phyloP scores from a whole-genome alignment of 2,329 filamentous ascomycete genomes.

The Phoma sp. region DNA sequence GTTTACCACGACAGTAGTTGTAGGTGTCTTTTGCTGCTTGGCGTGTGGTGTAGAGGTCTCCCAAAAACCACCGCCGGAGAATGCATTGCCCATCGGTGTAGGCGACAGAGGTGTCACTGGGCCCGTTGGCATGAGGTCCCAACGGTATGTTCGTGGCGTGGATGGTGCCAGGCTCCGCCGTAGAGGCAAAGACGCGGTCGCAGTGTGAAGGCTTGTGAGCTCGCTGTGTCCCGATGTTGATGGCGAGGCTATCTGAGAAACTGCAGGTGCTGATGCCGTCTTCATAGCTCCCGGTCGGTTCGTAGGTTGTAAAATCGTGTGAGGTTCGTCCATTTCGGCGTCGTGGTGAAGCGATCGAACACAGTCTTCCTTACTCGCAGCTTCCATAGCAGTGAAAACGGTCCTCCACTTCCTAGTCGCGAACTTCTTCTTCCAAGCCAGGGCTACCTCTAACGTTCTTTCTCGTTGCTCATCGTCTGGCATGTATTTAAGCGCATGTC shows the following conservation, averaged over 20 bases:
- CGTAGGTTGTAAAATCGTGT: not conserved
- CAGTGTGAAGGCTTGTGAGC: constrained; percentile 1
- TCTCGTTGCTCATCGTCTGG: constrained; percentile 11
- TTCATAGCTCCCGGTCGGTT: constrained; percentile 4
- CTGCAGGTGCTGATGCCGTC: constrained; percentile 1
- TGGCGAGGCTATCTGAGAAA: not conserved
- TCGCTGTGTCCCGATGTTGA: not conserved
- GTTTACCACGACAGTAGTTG: not conserved
- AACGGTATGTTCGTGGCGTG: constrained; percentile 20
- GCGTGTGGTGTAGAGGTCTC: constrained; percentile 11
- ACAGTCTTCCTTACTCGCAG: constrained; percentile 1
- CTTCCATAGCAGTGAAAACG: constrained; percentile 10
- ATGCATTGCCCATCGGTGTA: constrained; percentile 23
- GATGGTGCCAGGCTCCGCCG: not conserved
- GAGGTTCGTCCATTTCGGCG: not conserved
- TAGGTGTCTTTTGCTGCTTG: not conserved
- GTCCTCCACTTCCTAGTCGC: constrained; percentile 13
- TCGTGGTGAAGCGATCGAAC: not conserved
- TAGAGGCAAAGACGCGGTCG: not conserved
- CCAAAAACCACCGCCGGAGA: constrained; percentile 26
- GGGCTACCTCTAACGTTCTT: constrained; percentile 12
- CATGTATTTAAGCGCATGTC: constrained; percentile 22
- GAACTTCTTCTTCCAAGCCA: constrained; percentile 23
- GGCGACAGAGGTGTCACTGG: constrained; percentile 24
- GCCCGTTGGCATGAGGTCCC: constrained; percentile 19